A percentile compares a stretch with the other conserved stretches of the same genome.
phyloP scores from a whole-genome alignment of 2,329 filamentous ascomycete species.

The Nothomitra cinnamomea region DNA sequence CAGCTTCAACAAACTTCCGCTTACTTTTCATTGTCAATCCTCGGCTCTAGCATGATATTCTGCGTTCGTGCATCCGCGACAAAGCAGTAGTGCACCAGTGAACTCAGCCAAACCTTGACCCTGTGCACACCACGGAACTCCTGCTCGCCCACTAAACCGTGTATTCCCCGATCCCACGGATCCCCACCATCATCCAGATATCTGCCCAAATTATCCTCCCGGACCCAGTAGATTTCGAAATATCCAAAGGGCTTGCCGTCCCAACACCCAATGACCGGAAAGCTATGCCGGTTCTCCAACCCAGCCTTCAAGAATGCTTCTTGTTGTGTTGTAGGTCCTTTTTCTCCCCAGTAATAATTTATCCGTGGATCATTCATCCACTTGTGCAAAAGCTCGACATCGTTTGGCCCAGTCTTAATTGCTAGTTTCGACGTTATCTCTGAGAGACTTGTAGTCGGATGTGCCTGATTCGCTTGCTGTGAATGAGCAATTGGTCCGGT shows the following conservation, averaged over 20 bases:
- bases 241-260: constrained; percentile 92
- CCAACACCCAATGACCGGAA: constrained; percentile 86
- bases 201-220: constrained; percentile 66
- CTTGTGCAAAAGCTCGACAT: constrained; percentile 54
- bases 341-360: constrained; percentile 66
- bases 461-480: background rate
- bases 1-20: too few relatives aligned
- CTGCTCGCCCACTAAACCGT: constrained; percentile 80
- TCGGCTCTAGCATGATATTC: constrained; percentile 70
- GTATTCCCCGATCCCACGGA: constrained; percentile 69
- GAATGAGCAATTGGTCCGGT: constrained; percentile 16
- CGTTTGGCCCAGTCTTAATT: constrained; percentile 33
- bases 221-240: constrained; percentile 97
- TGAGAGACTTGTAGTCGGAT: constrained; percentile 16
- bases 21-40: constrained; percentile 80
- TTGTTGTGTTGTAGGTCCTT: constrained; percentile 36
- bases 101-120: constrained; percentile 66
- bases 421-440: background rate
- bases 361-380: constrained; percentile 88
- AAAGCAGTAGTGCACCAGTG: constrained; percentile 75
- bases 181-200: constrained; percentile 34
- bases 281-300: constrained; percentile 55
- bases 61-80: constrained; percentile 64
- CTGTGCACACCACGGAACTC: constrained; percentile 68
- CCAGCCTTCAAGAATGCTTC: constrained; percentile 50